phyloP scores from a whole-genome alignment of 176 grass and related monocot species.

The Pontederia crassipes region DNA sequence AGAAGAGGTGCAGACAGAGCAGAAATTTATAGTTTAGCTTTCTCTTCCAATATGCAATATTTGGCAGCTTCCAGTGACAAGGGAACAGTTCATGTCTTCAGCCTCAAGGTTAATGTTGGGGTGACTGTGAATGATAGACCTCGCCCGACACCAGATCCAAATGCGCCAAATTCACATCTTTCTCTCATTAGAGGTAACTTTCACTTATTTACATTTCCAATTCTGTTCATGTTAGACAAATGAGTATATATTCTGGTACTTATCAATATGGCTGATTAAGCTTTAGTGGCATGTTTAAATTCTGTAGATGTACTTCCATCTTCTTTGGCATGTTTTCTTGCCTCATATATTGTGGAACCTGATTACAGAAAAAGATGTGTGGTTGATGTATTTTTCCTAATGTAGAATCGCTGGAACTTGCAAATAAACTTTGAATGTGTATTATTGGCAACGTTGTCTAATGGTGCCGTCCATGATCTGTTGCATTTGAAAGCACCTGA shows the following conservation, averaged over 20 bases:
- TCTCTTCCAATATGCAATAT: constrained; percentile 61
- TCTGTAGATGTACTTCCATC: not conserved
- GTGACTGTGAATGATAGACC: constrained; percentile 44
- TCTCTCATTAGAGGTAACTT: constrained; percentile 70
- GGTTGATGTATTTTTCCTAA: too few species aligned
- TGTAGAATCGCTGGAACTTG: too few species aligned
- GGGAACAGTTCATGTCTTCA: constrained; percentile 75
- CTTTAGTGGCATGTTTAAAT: too few species aligned
- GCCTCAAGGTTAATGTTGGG: constrained; percentile 58
- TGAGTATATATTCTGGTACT: not conserved
- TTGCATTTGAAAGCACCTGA: too few species aligned
- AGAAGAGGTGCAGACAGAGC: constrained; percentile 62
- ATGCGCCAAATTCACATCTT: constrained; percentile 56
- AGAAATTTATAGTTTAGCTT: constrained; percentile 55
- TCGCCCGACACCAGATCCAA: constrained; percentile 28
- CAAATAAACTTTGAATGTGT: too few species aligned
- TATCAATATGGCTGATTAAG: not conserved
- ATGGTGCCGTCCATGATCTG: too few species aligned
- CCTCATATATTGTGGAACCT: too few species aligned
- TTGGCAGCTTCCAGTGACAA: constrained; percentile 68
- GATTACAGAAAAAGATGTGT: too few species aligned
- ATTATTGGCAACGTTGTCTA: too few species aligned
- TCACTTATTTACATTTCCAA: not conserved
- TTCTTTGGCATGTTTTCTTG: not conserved
- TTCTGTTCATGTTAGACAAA: not conserved